Evolutionary conservation across 2,329 filamentous ascomycete species (phyloP).

Genomic region (Scedosporium aurantiacum): DNA sequence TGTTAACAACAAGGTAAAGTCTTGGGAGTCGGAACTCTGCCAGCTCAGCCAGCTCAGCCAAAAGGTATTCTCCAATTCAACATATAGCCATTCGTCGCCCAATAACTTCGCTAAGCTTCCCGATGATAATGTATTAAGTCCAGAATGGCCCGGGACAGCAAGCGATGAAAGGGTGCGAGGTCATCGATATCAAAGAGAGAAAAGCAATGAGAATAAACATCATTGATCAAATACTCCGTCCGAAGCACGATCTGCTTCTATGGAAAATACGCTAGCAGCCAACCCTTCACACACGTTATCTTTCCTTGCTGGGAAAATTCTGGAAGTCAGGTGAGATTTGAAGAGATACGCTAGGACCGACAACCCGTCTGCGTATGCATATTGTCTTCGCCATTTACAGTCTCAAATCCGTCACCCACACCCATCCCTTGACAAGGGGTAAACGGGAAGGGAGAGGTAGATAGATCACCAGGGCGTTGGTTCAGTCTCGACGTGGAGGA

Average conservation of each 20-base stretch:
- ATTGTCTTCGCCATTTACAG: not conserved
- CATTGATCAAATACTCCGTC: too few species aligned
- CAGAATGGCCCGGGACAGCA: too few species aligned
- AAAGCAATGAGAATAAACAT: not conserved
- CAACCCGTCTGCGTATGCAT: not conserved
- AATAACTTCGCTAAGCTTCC: too few species aligned
- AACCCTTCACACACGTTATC: not conserved
- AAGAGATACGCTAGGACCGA: not conserved
- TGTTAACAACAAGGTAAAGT: too few species aligned
- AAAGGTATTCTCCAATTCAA: too few species aligned
- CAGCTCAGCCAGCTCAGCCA: too few species aligned
- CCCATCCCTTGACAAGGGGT: not conserved
- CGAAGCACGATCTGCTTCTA: not conserved
- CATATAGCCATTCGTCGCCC: too few species aligned
- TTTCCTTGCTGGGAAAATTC: not conserved
- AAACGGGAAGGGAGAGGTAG: not conserved
- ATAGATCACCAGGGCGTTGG: not conserved
- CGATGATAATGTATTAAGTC: too few species aligned
- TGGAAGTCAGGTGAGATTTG: constrained; percentile 3
- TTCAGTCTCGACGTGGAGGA: not conserved
- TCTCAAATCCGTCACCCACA: not conserved
- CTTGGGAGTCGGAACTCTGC: too few species aligned
- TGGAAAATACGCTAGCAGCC: not conserved
- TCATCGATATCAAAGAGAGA: too few species aligned
- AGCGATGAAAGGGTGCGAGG: too few species aligned